Conservation (phyloP, 1,284 basidiomycete species). For the Cryptococcus amylolentus region DNA sequence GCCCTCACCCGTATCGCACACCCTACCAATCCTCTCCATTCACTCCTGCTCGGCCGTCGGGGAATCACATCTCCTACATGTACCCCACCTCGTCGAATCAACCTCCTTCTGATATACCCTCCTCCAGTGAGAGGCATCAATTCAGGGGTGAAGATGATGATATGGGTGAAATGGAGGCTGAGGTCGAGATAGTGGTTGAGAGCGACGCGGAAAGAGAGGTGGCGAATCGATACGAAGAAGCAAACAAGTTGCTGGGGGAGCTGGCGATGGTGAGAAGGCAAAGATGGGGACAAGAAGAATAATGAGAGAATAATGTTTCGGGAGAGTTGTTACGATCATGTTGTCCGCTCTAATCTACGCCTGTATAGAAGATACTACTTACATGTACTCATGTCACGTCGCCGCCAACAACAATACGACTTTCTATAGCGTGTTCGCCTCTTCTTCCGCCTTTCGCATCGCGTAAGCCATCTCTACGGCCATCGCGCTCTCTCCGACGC, state of each 20-base stretch:
- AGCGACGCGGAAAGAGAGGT: constrained; percentile 16
- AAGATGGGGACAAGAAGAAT: constrained; percentile 24
- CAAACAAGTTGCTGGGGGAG: constrained; percentile 42
- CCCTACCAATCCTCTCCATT: neutral
- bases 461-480: constrained; percentile 36
- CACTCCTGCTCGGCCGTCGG: neutral
- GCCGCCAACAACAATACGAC: neutral
- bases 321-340: neutral
- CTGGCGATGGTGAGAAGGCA: constrained; percentile 34
- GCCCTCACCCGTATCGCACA: neutral
- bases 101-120: neutral
- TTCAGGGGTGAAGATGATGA: constrained; percentile 9
- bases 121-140: neutral
- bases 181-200: neutral
- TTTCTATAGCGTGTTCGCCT: constrained; percentile 10
- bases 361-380: neutral
- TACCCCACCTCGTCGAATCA: neutral
- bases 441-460: constrained; percentile 29
- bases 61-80: neutral
- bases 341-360: neutral
- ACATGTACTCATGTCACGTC: neutral
- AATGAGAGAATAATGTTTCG: neutral
- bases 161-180: constrained; percentile 6
- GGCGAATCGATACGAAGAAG: constrained; percentile 38
- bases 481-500: constrained; percentile 24